phyloP scores from a whole-genome alignment of 768 basidiomycete genomes.

The Kwoniella sp. region DNA sequence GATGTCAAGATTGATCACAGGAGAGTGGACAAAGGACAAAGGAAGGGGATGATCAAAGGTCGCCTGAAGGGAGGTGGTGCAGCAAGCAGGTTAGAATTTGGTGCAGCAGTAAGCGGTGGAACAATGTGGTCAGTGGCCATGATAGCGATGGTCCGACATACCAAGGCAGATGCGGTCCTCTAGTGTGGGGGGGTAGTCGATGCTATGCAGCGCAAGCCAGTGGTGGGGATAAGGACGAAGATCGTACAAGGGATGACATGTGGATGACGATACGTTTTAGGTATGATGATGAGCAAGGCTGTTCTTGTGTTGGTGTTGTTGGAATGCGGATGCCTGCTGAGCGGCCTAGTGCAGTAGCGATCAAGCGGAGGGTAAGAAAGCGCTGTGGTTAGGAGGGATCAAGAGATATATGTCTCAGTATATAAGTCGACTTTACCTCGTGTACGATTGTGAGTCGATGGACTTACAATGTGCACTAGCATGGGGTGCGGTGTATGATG shows the following conservation, averaged over 20 bases:
- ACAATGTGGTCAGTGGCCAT: too few relatives aligned
- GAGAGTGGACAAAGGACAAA: neutral
- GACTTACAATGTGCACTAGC: too few relatives aligned
- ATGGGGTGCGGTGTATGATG: too few relatives aligned
- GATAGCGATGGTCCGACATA: neutral
- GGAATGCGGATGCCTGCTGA: too few relatives aligned
- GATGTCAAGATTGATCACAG: neutral
- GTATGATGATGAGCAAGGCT: neutral
- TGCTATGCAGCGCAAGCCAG: slow-evolving; percentile 1
- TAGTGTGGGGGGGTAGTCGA: neutral
- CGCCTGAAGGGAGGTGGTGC: neutral
- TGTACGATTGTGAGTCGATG: neutral
- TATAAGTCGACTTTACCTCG: neutral
- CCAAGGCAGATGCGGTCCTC: too few relatives aligned
- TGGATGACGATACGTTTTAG: neutral
- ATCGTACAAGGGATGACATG: neutral
- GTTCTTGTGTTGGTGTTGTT: too few relatives aligned
- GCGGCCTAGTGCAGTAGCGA: too few relatives aligned
- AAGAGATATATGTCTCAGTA: neutral
- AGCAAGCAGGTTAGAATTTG: neutral
- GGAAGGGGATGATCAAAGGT: neutral
- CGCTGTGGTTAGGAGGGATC: neutral
- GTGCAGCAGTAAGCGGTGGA: too few relatives aligned
- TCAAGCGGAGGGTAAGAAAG: too few relatives aligned
- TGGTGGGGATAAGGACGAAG: neutral